phyloP scores from a whole-genome alignment of 768 basidiomycete genomes.

The Suillus discolor region DNA sequence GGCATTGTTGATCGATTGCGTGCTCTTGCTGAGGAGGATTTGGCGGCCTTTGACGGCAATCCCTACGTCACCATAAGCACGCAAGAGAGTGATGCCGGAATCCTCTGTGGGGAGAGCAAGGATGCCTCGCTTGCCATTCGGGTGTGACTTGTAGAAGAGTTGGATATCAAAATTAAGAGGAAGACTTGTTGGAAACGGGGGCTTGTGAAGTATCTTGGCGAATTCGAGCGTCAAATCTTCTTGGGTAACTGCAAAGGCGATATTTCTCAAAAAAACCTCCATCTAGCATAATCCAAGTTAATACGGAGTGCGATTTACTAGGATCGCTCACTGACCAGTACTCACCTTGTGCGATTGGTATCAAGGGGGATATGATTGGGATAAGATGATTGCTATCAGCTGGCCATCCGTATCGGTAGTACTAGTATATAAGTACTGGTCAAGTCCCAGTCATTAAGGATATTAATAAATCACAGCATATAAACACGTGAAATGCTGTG shows the following conservation, averaged over 20 bases:
- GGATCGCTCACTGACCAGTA: neutral
- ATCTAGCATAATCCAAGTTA: conserved; percentile 18
- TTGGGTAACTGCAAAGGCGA: conserved; percentile 27
- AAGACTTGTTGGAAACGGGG: conserved; percentile 31
- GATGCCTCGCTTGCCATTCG: conserved; percentile 30
- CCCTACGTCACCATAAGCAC: conserved; percentile 26
- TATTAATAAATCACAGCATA: conserved; percentile 3
- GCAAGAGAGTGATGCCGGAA: conserved; percentile 28
- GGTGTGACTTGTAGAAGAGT: conserved; percentile 27
- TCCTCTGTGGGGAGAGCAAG: conserved; percentile 30
- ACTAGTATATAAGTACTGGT: neutral
- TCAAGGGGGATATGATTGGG: neutral
- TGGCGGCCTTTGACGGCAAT: conserved; percentile 28
- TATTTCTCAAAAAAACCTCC: conserved; percentile 38
- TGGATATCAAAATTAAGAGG: conserved; percentile 36
- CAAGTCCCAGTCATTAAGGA: neutral
- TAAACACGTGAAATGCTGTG: neutral
- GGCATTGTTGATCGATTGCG: conserved; percentile 21
- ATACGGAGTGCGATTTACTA: neutral
- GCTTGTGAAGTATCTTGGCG: conserved; percentile 35
- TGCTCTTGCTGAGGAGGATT: conserved; percentile 25
- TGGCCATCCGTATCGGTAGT: neutral
- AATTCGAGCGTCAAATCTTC: conserved; percentile 37
- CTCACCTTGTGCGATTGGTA: conserved; percentile 24
- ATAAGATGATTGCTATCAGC: neutral